Conservation (phyloP, 805 yeast genomes). For the Millerago galiae region DNA sequence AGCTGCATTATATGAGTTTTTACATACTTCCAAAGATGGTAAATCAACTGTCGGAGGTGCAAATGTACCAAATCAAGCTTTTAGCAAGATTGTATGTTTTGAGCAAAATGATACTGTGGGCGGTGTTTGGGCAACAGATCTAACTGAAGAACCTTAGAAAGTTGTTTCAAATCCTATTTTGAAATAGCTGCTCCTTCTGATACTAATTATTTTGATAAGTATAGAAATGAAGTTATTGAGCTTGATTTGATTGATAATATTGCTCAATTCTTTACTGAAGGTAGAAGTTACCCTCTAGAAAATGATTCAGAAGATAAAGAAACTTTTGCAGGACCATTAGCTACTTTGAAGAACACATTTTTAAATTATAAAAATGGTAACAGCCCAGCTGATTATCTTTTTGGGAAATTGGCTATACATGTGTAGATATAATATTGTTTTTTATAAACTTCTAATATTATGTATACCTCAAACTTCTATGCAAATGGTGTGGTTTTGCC, state of each 20-base stretch:
- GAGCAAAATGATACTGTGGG: conserved; percentile 28
- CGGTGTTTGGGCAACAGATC: conserved; percentile 32
- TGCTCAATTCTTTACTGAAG: not conserved
- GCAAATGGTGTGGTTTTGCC: too few relatives aligned
- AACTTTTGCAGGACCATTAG: not conserved
- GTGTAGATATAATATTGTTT: too few relatives aligned
- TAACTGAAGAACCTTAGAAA: not conserved
- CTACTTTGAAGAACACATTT: not conserved
- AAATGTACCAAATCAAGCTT: not conserved
- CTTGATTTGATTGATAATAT: not conserved
- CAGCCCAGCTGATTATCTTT: not conserved
- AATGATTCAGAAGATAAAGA: not conserved
- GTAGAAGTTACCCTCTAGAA: not conserved
- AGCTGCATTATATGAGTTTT: conserved; percentile 24
- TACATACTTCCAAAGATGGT: conserved; percentile 25
- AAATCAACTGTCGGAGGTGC: conserved; percentile 16
- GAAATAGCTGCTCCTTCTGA: conserved; percentile 12
- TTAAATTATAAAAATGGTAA: not conserved
- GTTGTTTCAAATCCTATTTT: conserved; percentile 24
- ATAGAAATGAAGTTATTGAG: conserved; percentile 8
- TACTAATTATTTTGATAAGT: conserved; percentile 25
- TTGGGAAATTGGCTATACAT: not conserved
- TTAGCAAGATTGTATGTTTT: conserved; percentile 29
- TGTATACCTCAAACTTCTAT: too few relatives aligned
- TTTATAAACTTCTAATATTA: too few relatives aligned